Evolutionary conservation across 2,329 filamentous ascomycete genomes (phyloP).

Genomic region (Monilinia fructicola): DNA sequence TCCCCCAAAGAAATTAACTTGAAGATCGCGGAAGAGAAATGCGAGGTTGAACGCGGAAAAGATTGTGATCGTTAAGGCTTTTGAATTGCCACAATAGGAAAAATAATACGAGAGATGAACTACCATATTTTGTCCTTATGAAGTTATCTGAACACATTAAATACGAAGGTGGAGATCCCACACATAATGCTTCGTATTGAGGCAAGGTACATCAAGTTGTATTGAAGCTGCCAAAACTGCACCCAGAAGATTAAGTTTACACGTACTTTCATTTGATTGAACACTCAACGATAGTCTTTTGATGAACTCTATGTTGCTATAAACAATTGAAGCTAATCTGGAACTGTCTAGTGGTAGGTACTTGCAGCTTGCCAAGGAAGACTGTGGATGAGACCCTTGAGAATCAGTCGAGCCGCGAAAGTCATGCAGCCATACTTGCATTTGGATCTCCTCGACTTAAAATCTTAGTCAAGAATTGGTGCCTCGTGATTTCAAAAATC

Average conservation of each 20-base stretch:
- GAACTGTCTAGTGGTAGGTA: background rate
- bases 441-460: background rate
- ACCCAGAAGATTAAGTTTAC: background rate
- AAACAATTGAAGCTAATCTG: background rate
- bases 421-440: slow-evolving; percentile 7
- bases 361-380: background rate
- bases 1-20: too few relatives aligned
- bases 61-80: background rate
- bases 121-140: background rate
- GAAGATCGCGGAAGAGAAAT: background rate
- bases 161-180: background rate
- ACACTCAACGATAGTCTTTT: background rate
- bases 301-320: background rate
- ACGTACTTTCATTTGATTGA: background rate
- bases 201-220: background rate
- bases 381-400: background rate
- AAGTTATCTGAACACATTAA: background rate
- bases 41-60: background rate
- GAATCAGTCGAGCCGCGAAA: background rate
- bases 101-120: background rate
- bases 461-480: background rate
- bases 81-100: background rate
- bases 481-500: background rate
- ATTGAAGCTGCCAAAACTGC: background rate
- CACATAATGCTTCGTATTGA: background rate